Evolutionary conservation across 192 early-diverging fungal genomes (phyloP), one percentile per base, ranked within the genome.

Genomic region (Entomortierella beljakovae): DNA sequence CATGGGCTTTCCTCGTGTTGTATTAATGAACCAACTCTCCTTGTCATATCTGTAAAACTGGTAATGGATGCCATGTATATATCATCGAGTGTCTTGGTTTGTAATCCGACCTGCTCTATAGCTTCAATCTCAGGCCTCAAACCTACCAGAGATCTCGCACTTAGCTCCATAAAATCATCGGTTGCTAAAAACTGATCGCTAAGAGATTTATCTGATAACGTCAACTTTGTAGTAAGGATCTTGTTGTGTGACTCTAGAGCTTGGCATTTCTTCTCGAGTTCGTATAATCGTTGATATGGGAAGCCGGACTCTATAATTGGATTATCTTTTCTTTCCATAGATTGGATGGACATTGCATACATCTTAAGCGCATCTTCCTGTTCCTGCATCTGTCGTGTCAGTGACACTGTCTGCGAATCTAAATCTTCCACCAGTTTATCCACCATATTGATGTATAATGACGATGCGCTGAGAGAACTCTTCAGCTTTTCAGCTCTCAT

Each of bases 61-160:
- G 72, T 76, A 38, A 76, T 76, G 18, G 72, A 67, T 11, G 64
- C 51, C 72, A 76, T 76, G 42, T 76, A 76, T 10, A 76, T 68
- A 25, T 76, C 72, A 23, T 76, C 63, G 6, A 76, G 46, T 22
- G 65, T 68, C 18, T 33, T 57, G 3, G 72, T 68, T 10, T 50
- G n/a, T n/a, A 76, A 23, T 1, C 72, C 72, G 25, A 65, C 65
- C 20, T 68, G 64, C 28, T 76, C 72, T 8, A 68, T 49, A 6
- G 65, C 34, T 52, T 76, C 72, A 25, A 76, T 76, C 34, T 76
- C 72, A 10, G 72, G 32, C 40, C 72, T 35, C 40, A 76, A 22
- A 0, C 72, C 72, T 4, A 76, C 64, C n/a, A 76, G 59, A 13
- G 64, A 68, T 20, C 65, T 34, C 6, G 72, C 72, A 29, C 72